Conservation (phyloP, 2,329 filamentous ascomycete genomes). For the Pestalotiopsis sp. region DNA sequence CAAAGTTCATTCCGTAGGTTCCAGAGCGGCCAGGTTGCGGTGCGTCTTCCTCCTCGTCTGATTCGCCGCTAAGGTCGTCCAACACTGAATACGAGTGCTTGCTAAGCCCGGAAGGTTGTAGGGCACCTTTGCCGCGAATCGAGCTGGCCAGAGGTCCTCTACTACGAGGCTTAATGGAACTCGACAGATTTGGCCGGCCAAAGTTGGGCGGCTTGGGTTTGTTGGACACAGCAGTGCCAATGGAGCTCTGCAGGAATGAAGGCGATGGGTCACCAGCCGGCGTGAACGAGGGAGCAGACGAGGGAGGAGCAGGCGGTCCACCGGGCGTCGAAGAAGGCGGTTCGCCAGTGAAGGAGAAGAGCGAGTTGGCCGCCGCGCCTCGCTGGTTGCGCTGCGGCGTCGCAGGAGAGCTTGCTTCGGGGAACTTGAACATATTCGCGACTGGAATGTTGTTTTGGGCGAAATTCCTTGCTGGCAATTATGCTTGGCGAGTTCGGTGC, state of each 20-base stretch:
- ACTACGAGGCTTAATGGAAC: conserved; percentile 31
- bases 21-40: conserved; percentile 15
- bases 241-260: conserved; percentile 56
- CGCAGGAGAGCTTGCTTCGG: conserved; percentile 47
- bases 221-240: conserved; percentile 38
- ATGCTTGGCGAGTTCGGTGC: neutral
- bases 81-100: conserved; percentile 38
- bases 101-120: conserved; percentile 55
- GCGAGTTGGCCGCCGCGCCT: conserved; percentile 28
- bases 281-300: conserved; percentile 56
- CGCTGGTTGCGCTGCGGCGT: conserved; percentile 48
- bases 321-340: conserved; percentile 56
- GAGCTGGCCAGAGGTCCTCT: conserved; percentile 49
- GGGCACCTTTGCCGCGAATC: conserved; percentile 38
- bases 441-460: conserved; percentile 8
- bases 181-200: conserved; percentile 31
- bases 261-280: conserved; percentile 58
- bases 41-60: conserved; percentile 36
- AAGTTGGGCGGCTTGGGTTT: conserved; percentile 42
- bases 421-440: conserved; percentile 36
- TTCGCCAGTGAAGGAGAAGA: conserved; percentile 41
- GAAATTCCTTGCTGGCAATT: neutral
- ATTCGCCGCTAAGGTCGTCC: conserved; percentile 33
- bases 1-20: conserved; percentile 25
- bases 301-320: conserved; percentile 46